Percentiles rank a stretch among this genome's conserved stretches.
Evolutionary conservation across 1,139 yeast genomes (phyloP).

Genomic region (Candida tetrigidarum): DNA sequence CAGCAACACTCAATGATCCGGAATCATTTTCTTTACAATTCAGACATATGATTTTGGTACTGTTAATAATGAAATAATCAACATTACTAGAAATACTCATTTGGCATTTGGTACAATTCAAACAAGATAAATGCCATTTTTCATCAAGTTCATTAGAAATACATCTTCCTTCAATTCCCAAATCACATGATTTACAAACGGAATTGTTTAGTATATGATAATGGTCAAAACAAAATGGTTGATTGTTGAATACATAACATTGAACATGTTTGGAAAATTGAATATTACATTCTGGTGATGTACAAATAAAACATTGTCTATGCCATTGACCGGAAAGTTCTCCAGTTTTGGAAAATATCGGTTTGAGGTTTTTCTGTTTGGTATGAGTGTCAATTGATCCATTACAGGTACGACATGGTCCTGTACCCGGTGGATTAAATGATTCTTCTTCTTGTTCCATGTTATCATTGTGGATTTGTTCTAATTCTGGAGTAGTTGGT

Average conservation of each 20-base stretch:
- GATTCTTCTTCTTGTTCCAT: background rate
- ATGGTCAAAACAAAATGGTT: constrained; percentile 82
- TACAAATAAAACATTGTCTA: constrained; percentile 78
- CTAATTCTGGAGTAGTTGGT: background rate
- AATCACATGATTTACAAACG: constrained; percentile 68
- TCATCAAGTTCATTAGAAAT: constrained; percentile 73
- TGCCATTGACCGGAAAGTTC: constrained; percentile 97
- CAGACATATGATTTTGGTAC: constrained; percentile 45
- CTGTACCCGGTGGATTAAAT: constrained; percentile 58
- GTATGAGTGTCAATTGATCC: constrained; percentile 49
- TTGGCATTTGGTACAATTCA: constrained; percentile 59
- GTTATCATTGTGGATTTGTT: background rate
- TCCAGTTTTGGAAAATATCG: constrained; percentile 77
- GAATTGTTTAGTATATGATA: constrained; percentile 81
- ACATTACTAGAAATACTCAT: constrained; percentile 42
- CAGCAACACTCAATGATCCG: constrained; percentile 31
- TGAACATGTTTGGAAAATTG: constrained; percentile 63
- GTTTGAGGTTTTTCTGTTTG: constrained; percentile 39
- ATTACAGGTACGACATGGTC: constrained; percentile 74
- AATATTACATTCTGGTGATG: constrained; percentile 51
- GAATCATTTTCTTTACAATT: constrained; percentile 40
- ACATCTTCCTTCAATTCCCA: constrained; percentile 91
- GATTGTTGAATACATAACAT: constrained; percentile 79
- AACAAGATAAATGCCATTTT: constrained; percentile 68
- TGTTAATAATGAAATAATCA: constrained; percentile 64